Base-by-base conservation (phyloP, 768 basidiomycete species). In the Clitopilus hobsonii region DNA sequence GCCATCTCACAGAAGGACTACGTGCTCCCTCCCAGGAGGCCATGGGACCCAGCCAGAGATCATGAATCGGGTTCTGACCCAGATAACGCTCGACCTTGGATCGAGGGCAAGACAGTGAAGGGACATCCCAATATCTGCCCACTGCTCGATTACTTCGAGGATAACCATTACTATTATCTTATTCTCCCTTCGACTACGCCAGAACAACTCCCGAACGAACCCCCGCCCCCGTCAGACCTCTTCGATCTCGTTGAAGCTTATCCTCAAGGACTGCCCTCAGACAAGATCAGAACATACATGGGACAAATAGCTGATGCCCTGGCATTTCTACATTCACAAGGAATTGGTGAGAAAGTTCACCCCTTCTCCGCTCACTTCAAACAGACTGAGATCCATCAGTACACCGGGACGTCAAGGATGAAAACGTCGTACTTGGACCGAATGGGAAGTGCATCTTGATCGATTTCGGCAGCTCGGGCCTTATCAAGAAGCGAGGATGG, bases 371-470 rank as follows among this genome's bases (percentile, higher is more conserved):
- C n/a, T n/a, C n/a, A n/a, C n/a, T n/a, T n/a, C n/a, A n/a, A n/a
- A n/a, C n/a, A n/a, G n/a, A n/a, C n/a, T n/a, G n/a, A n/a, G n/a
- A n/a, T n/a, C n/a, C n/a, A 55, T 56, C 28, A 91, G 90, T 98
- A 8, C 96, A 99, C 69, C 90, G 96, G 52, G 96, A 99, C 65
- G 86, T 99, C 69, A 99, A 99, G 72, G 96, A 99, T 63, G 96
- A 99, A 69, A 97, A 98, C 67, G 89, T 94, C 14, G 87, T 94
- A 30, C 78, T 94, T 38, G 91, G 89, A 6, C 83, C 86, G 14
- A 71, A 81, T 45, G 94, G 91, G 26, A 84, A 82, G 65, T 94
- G 91, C 66, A 86, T 98, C 67, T 70, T 99, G 63, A 98, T 99
- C 65, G 96, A 99, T 67, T 99, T 98, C 68, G 96, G 96, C 38